Percentiles rank a stretch among this genome's conserved stretches.
Conservation (phyloP, 2,329 filamentous ascomycete species). For the Clonostachys byssicola region DNA sequence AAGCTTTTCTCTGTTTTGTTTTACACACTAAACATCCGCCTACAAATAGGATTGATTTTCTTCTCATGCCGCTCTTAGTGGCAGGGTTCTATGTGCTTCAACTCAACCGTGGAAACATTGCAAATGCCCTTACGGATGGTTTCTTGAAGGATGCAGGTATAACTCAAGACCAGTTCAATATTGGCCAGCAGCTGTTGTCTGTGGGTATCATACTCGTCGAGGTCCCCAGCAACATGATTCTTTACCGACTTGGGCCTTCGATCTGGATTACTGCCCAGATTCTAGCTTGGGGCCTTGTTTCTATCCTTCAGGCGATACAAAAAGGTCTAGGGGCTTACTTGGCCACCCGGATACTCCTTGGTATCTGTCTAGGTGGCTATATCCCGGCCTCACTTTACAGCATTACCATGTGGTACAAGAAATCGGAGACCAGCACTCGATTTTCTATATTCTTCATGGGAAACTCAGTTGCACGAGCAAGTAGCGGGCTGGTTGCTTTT, state of each 20-base stretch:
- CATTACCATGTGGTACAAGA: slow-evolving; percentile 13
- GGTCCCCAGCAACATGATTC: slow-evolving; percentile 14
- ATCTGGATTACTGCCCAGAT: slow-evolving; percentile 39
- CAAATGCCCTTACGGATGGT: slow-evolving; percentile 36
- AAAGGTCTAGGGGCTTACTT: slow-evolving; percentile 39
- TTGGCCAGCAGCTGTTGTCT: slow-evolving; percentile 39
- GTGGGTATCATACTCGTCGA: slow-evolving; percentile 43
- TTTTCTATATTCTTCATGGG: slow-evolving; percentile 19
- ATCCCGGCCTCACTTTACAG: slow-evolving; percentile 30
- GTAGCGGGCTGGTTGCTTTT: slow-evolving; percentile 23
- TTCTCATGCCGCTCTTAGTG: slow-evolving; percentile 33
- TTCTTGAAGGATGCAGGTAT: slow-evolving; percentile 40
- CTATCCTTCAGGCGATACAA: slow-evolving; percentile 49
- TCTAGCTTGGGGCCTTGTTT: slow-evolving; percentile 24
- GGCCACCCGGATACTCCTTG: slow-evolving; percentile 44
- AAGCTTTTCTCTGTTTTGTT: no score
- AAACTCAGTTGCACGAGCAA: slow-evolving; percentile 24
- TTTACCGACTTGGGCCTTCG: slow-evolving; percentile 21
- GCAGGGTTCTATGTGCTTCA: slow-evolving; percentile 35
- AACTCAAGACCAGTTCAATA: slow-evolving; percentile 40
- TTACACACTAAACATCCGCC: no score
- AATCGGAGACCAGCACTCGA: slow-evolving; percentile 8
- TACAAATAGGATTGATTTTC: slow-evolving; percentile 21
- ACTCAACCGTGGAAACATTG: slow-evolving; percentile 25
- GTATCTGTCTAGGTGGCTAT: slow-evolving; percentile 48